These are phyloP conservation scores for Naegleria lovaniensis DNA, from an alignment of 208 protist species.

Conservation along the genomic window DNA sequence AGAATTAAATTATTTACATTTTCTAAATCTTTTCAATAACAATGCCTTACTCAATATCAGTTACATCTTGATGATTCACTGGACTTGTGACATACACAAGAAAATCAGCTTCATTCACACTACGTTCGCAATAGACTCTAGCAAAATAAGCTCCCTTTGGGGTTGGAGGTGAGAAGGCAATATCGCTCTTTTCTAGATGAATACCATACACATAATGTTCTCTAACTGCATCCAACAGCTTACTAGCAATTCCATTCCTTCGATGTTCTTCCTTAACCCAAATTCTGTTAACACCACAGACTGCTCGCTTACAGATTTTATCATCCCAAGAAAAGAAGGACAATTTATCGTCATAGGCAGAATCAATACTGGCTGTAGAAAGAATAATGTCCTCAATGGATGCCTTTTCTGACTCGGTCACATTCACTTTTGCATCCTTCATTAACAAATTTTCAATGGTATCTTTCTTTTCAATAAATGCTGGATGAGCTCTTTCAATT, in stretches of 20 bases:
- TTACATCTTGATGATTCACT: neutral
- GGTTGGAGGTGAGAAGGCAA: neutral
- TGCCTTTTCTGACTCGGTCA: neutral
- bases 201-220: neutral
- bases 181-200: neutral
- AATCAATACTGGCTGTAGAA: neutral
- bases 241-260: neutral
- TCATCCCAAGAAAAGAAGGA: neutral
- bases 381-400: neutral
- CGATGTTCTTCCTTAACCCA: neutral
- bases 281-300: slow-evolving; percentile 5
- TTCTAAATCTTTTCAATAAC: no score
- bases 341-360: neutral
- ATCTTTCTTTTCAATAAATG: neutral
- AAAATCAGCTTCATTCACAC: neutral
- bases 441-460: neutral
- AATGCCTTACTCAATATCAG: no score
- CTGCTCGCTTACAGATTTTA: neutral
- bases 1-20: no score
- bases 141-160: neutral
- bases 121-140: neutral
- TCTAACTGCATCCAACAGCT: neutral
- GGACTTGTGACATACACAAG: neutral
- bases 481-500: neutral
- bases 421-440: neutral